These are phyloP conservation scores for Hericium rajendrae DNA, from an alignment of 768 basidiomycete species.

Conservation along the genomic window DNA sequence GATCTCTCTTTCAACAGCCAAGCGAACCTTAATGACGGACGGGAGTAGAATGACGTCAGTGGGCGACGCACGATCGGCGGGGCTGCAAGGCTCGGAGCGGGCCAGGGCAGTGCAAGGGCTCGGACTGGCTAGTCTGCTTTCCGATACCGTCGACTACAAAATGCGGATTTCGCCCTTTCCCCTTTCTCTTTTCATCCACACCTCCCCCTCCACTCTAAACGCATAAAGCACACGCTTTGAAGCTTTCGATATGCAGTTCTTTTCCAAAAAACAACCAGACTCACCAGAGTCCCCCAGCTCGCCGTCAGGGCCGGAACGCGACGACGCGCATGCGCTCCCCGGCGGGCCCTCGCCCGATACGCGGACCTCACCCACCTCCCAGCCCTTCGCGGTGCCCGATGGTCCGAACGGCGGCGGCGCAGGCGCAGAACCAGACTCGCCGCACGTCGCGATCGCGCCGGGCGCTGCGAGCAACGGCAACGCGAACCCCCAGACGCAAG, in stretches of 20 bases:
- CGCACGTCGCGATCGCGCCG: neutral
- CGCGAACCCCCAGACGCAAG: neutral
- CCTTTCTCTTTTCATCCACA: no score
- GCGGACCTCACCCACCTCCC: neutral
- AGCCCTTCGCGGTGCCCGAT: neutral
- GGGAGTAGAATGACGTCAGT: no score
- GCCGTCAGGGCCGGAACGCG: neutral
- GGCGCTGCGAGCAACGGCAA: neutral
- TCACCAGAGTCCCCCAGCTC: neutral
- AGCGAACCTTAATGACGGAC: no score
- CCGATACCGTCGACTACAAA: no score
- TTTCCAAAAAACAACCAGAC: neutral
- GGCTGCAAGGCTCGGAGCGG: no score
- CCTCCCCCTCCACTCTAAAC: no score
- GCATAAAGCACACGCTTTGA: no score
- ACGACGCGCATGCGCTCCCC: neutral
- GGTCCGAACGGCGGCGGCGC: neutral
- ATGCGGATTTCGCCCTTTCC: no score
- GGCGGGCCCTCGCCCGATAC: neutral
- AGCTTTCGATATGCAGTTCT: neutral
- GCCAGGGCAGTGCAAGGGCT: no score
- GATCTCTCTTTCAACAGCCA: no score
- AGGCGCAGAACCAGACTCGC: neutral
- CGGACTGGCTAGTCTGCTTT: no score
- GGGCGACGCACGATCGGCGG: no score